Conservation (phyloP, 2,329 filamentous ascomycete genomes). For the Neocucurbitaria cava region DNA sequence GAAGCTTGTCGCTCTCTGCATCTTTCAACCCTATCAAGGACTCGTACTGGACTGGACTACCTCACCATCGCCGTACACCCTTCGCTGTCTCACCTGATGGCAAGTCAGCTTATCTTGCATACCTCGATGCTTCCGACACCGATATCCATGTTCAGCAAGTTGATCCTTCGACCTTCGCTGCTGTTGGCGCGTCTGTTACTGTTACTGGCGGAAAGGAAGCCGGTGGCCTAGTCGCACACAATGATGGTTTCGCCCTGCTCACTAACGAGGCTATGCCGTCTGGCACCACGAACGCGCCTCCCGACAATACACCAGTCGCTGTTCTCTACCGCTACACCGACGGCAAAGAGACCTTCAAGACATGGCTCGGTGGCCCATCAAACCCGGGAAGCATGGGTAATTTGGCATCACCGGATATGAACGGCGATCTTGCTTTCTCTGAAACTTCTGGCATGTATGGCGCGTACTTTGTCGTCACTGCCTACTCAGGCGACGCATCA, state of each 20-base stretch:
- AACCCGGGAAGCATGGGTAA: slow-evolving; percentile 58
- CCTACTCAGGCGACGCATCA: slow-evolving; percentile 60
- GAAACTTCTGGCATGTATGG: slow-evolving; percentile 63
- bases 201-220: slow-evolving; percentile 63
- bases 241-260: slow-evolving; percentile 69
- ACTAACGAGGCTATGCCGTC: slow-evolving; percentile 64
- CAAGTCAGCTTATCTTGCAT: slow-evolving; percentile 65
- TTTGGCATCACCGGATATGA: slow-evolving; percentile 63
- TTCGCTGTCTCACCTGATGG: slow-evolving; percentile 67
- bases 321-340: slow-evolving; percentile 66
- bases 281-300: slow-evolving; percentile 58
- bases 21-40: slow-evolving; percentile 65
- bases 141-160: slow-evolving; percentile 66
- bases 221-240: slow-evolving; percentile 66
- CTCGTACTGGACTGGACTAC: slow-evolving; percentile 67
- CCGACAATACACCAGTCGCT: slow-evolving; percentile 59
- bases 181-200: slow-evolving; percentile 60
- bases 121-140: slow-evolving; percentile 63
- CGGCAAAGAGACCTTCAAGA: slow-evolving; percentile 65
- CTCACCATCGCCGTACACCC: slow-evolving; percentile 68
- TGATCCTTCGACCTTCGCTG: slow-evolving; percentile 61
- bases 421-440: slow-evolving; percentile 69
- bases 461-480: slow-evolving; percentile 68
- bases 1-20: slow-evolving; percentile 56
- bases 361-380: slow-evolving; percentile 64